Conservation (phyloP, 225 moss, liverwort and hornwort genomes). For the Neckera pumila region DNA sequence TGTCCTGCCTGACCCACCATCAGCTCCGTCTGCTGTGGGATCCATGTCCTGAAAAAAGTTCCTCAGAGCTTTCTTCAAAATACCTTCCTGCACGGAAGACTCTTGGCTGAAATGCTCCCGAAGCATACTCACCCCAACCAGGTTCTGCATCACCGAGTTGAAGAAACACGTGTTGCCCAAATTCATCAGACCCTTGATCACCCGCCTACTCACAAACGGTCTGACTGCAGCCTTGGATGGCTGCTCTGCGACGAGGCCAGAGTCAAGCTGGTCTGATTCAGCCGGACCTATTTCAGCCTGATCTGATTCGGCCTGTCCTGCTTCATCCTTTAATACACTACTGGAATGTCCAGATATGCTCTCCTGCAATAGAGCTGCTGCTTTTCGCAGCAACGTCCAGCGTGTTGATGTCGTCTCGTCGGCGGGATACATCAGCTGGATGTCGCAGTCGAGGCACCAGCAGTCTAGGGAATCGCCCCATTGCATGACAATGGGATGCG, state of each 20-base stretch:
- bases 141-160: constrained; percentile 93
- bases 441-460: constrained; percentile 58
- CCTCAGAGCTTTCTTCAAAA: constrained; percentile 18
- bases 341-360: background rate
- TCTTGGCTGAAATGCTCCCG: constrained; percentile 52
- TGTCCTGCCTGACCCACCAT: constrained; percentile 8
- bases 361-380: constrained; percentile 29
- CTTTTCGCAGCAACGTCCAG: constrained; percentile 5
- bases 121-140: constrained; percentile 68
- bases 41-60: constrained; percentile 46
- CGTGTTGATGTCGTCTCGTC: background rate
- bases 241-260: background rate
- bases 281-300: background rate
- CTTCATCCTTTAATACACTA: background rate
- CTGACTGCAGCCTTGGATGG: background rate
- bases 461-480: constrained; percentile 28
- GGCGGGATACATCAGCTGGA: background rate
- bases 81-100: constrained; percentile 37
- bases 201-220: constrained; percentile 19
- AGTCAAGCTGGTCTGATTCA: background rate
- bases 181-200: constrained; percentile 72
- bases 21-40: background rate
- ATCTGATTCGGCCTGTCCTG: background rate
- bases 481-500: constrained; percentile 49
- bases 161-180: constrained; percentile 89